Evolutionary conservation across 768 basidiomycete species (phyloP).

Genomic region (Leccinum fibrillosum): DNA sequence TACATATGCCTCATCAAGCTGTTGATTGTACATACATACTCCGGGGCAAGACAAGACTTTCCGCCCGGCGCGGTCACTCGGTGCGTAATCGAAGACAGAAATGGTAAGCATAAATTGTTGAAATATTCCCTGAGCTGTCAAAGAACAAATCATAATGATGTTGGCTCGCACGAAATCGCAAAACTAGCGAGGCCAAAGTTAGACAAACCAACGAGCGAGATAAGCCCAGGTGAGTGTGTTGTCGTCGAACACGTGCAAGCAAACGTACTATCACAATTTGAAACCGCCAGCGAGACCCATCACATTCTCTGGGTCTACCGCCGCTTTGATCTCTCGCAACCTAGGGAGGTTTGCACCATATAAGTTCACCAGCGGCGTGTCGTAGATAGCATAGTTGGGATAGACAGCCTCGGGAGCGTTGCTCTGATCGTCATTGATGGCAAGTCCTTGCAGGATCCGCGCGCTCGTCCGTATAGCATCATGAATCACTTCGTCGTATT

Average conservation of each 20-base stretch:
- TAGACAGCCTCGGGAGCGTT: background rate
- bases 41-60: background rate
- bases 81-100: no score
- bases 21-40: background rate
- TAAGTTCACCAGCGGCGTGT: background rate
- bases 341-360: background rate
- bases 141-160: no score
- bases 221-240: background rate
- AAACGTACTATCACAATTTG: background rate
- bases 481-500: constrained; percentile 23
- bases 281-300: background rate
- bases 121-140: no score
- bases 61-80: no score
- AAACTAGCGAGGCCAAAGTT: background rate
- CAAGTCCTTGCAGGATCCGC: constrained; percentile 35
- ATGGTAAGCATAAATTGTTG: no score
- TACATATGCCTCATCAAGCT: background rate
- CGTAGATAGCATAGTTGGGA: background rate
- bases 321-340: background rate
- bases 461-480: constrained; percentile 37
- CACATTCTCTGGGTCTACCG: background rate
- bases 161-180: no score
- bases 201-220: background rate
- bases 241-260: background rate
- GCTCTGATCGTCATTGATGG: constrained; percentile 33